These are phyloP conservation scores for Penicillium sp. DNA, from an alignment of 2,329 filamentous ascomycete species.

Conservation along the genomic window DNA sequence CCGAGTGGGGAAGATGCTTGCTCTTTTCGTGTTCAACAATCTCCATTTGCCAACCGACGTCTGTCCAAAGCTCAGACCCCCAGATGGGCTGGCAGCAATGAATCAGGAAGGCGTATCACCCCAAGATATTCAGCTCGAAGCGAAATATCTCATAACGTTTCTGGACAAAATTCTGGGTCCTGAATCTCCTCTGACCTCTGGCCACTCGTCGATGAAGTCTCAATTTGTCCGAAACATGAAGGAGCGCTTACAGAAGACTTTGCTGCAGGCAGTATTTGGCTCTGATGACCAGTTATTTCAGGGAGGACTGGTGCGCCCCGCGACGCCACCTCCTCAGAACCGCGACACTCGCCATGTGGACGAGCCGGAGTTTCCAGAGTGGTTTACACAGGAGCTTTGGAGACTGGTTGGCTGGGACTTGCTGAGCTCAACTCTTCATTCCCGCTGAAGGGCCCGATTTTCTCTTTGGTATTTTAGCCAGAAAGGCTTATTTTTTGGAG, in stretches of 20 bases:
- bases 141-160: constrained; percentile 34
- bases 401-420: constrained; percentile 54
- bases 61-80: constrained; percentile 27
- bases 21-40: constrained; percentile 38
- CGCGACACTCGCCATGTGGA: constrained; percentile 6
- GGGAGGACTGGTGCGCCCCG: constrained; percentile 24
- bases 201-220: background rate
- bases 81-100: constrained; percentile 28
- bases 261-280: constrained; percentile 42
- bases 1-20: constrained; percentile 39
- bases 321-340: constrained; percentile 17
- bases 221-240: constrained; percentile 24
- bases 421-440: constrained; percentile 11
- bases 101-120: constrained; percentile 22
- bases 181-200: background rate
- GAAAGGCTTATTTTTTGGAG: background rate
- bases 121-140: constrained; percentile 30
- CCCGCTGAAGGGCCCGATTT: background rate
- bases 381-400: constrained; percentile 56
- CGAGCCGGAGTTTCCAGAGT: constrained; percentile 44
- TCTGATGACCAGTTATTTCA: constrained; percentile 29
- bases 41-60: constrained; percentile 25
- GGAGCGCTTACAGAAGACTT: constrained; percentile 36
- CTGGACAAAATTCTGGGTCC: constrained; percentile 28
- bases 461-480: background rate